These are phyloP conservation scores for Backusella tuberculispora DNA, from an alignment of 192 early-diverging fungal genomes.

Conservation along the genomic window DNA sequence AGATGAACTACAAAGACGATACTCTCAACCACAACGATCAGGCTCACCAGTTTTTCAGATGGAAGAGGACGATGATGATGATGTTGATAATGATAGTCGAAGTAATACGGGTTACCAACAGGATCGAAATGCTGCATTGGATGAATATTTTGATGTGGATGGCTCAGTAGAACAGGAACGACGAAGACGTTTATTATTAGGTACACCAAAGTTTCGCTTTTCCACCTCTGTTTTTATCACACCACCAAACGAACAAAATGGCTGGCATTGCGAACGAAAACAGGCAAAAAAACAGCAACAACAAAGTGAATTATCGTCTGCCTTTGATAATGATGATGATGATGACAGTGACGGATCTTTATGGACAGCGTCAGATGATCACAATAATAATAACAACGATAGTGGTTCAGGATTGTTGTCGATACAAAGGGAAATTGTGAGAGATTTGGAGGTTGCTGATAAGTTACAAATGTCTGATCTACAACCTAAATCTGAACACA, in stretches of 20 bases:
- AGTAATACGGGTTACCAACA: not conserved
- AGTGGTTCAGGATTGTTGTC: not conserved
- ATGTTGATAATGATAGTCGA: not conserved
- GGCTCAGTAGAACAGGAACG: constrained; percentile 22
- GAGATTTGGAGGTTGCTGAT: not conserved
- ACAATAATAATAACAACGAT: not conserved
- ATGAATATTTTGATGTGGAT: constrained; percentile 45
- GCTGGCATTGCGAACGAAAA: constrained; percentile 4
- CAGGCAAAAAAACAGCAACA: not conserved
- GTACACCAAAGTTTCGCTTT: constrained; percentile 35
- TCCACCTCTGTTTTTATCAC: constrained; percentile 22
- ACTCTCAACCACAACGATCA: not conserved
- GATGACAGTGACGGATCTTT: constrained; percentile 10
- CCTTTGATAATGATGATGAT: not conserved
- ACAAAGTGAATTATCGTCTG: not conserved
- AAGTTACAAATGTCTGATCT: too few relatives aligned
- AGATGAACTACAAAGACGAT: not conserved
- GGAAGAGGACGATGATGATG: not conserved
- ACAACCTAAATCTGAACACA: not conserved
- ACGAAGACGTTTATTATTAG: constrained; percentile 28
- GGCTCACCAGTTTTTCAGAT: too few relatives aligned
- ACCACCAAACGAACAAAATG: constrained; percentile 18
- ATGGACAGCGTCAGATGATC: not conserved
- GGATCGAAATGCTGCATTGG: constrained; percentile 30
- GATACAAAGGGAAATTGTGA: not conserved